phyloP scores from a whole-genome alignment of 208 protist genomes.

The Leishmania tropica region DNA sequence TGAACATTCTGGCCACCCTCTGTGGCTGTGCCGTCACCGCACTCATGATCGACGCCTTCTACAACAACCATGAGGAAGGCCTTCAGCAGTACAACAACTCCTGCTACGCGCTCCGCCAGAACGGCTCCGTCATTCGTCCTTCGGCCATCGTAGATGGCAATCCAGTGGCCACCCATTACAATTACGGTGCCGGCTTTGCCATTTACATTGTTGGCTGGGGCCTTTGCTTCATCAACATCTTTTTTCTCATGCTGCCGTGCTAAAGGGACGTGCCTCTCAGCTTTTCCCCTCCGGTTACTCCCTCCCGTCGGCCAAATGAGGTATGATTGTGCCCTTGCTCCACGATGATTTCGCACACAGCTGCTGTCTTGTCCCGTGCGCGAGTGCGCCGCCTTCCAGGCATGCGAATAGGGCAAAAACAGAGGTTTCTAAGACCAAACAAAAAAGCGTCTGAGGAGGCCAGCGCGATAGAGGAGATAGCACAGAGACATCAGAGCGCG shows the following conservation, averaged over 20 bases:
- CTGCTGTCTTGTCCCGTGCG: neutral
- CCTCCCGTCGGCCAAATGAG: neutral
- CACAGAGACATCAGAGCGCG: no score
- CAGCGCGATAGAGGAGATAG: no score
- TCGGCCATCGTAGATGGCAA: neutral
- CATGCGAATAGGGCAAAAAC: neutral
- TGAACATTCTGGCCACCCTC: constrained; percentile 36
- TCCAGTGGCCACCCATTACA: constrained; percentile 14
- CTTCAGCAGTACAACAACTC: neutral
- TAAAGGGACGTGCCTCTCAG: constrained; percentile 11
- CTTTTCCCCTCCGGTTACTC: neutral
- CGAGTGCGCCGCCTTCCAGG: neutral
- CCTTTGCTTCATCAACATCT: constrained; percentile 43
- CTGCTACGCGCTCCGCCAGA: constrained; percentile 5
- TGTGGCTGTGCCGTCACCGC: constrained; percentile 34
- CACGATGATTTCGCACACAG: neutral
- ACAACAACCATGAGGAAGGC: constrained; percentile 25
- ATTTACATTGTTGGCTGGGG: constrained; percentile 47
- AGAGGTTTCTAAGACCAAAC: no score
- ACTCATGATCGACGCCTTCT: constrained; percentile 34
- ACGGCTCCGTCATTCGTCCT: neutral
- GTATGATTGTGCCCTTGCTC: neutral
- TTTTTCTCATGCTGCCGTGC: constrained; percentile 49
- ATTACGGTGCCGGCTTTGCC: constrained; percentile 54
- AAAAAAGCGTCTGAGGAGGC: no score